Conservation (phyloP, 495 filamentous ascomycete genomes). For the Tirmania nivea region DNA sequence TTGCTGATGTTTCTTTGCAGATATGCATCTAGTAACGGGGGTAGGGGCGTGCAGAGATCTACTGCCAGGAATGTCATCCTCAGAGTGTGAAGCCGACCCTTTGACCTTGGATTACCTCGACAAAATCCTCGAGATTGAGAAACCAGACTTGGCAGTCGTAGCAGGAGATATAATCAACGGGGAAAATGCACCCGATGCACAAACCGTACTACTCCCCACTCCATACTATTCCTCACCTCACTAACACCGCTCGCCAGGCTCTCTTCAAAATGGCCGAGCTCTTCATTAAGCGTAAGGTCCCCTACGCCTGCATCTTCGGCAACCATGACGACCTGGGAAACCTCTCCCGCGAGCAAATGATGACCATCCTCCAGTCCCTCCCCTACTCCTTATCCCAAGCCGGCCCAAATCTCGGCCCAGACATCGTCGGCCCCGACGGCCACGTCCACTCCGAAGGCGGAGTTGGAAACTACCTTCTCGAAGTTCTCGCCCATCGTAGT, state of each 20-base stretch:
- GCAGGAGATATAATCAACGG: conserved; percentile 92
- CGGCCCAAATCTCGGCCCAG: conserved; percentile 37
- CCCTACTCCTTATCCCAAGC: conserved; percentile 72
- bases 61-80: conserved; percentile 45
- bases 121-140: conserved; percentile 66
- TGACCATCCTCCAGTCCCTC: conserved; percentile 63
- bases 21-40: conserved; percentile 80
- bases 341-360: conserved; percentile 49
- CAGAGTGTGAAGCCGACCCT: conserved; percentile 75
- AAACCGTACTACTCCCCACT: conserved; percentile 31
- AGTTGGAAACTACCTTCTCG: conserved; percentile 84
- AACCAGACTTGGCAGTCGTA: conserved; percentile 73
- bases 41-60: conserved; percentile 66
- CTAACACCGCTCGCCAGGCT: conserved; percentile 26
- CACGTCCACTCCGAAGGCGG: conserved; percentile 43
- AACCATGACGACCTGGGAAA: conserved; percentile 94
- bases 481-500: conserved; percentile 51
- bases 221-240: not conserved
- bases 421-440: conserved; percentile 10
- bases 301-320: conserved; percentile 85
- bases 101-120: conserved; percentile 78
- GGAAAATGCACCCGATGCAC: conserved; percentile 75
- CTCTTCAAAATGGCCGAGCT: conserved; percentile 84
- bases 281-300: conserved; percentile 67
- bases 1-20: conserved; percentile 15